phyloP scores from a whole-genome alignment of 805 yeast species.

The Kodamaea lidongshanica region DNA sequence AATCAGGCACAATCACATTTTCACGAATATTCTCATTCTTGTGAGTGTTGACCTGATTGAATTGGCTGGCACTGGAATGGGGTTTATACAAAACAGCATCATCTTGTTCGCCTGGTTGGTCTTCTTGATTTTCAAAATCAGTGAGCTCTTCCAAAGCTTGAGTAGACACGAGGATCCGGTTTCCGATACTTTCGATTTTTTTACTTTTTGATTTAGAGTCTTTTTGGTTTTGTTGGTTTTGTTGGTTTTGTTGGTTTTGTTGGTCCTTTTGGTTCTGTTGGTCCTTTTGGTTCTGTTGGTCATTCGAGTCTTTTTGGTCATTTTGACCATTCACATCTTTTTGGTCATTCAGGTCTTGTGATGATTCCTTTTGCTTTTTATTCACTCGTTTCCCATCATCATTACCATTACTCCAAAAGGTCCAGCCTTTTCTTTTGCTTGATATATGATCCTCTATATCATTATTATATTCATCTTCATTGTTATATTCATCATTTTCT shows the following conservation, averaged over 20 bases:
- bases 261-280: slow-evolving; percentile 7
- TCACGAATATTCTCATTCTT: slow-evolving; percentile 37
- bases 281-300: slow-evolving; percentile 7
- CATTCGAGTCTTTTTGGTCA: slow-evolving; percentile 9
- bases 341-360: no score
- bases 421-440: slow-evolving; percentile 27
- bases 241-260: slow-evolving; percentile 3
- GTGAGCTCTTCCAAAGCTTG: slow-evolving; percentile 11
- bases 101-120: slow-evolving; percentile 14
- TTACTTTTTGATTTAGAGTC: slow-evolving; percentile 9
- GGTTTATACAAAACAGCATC: slow-evolving; percentile 43
- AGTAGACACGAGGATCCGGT: slow-evolving; percentile 28
- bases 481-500: slow-evolving; percentile 15
- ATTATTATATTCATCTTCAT: slow-evolving; percentile 21
- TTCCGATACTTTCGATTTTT: slow-evolving; percentile 11
- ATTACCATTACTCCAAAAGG: slow-evolving; percentile 27
- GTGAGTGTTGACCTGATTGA: slow-evolving; percentile 38
- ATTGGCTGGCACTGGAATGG: slow-evolving; percentile 34
- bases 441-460: slow-evolving; percentile 28
- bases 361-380: no score
- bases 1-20: slow-evolving; percentile 37
- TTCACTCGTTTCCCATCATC: slow-evolving; percentile 2
- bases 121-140: slow-evolving; percentile 7
- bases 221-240: slow-evolving; percentile 8
- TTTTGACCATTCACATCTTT: slow-evolving; percentile 4